Base-by-base conservation (phyloP, 164 flowering plant species). In the Platanus orientalis region DNA sequence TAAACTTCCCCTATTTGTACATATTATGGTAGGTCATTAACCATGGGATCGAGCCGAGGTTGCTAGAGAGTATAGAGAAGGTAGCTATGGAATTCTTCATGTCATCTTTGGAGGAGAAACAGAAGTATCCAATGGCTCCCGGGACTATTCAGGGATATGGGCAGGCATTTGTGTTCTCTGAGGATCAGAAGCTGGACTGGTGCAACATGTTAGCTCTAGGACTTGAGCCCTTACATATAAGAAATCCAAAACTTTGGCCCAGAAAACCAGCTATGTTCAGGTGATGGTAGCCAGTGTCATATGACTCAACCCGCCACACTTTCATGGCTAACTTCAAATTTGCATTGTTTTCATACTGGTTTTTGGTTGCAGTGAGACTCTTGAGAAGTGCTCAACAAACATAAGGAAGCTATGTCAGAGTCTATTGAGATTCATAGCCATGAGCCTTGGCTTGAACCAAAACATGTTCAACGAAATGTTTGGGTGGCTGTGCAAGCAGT, bases 131-230 rank as follows among this genome's bases (percentile, higher is more conserved):
- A 24, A 86, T 90, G 98, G 78, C 53, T 1, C 92, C 95, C 0
- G 96, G 96, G 60, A 88, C 96, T 0, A 75, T 90, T 65, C 96
- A 92, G 60, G 98, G 96, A 19, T 92, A 90, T 64, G 98, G 98
- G 0, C 98, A 92, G 32, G 96, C 96, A 11, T 92, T 92, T 62
- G 82, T 92, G 52, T 86, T 92, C 73, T 89, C 98, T 0, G 96
- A 92, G 69, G 87, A 88, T 52, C 96, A 89, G 59, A 92, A 92
- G 74, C 77, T 92, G 19, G 96, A 92, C 53, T 92, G 98, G 98
- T 88, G 92, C 76, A 90, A 92, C 82, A 90, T 90, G 98, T 81
- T 90, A 63, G 96, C 96, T 54, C 90, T 92, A 61, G 93, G 86
- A 0, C 39, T 90, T 55, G 69, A 68, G 27, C 92, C 92, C 25